These are phyloP conservation scores for Blastobotrys persicus DNA, from an alignment of 1,139 yeast species.

Conservation along the genomic window DNA sequence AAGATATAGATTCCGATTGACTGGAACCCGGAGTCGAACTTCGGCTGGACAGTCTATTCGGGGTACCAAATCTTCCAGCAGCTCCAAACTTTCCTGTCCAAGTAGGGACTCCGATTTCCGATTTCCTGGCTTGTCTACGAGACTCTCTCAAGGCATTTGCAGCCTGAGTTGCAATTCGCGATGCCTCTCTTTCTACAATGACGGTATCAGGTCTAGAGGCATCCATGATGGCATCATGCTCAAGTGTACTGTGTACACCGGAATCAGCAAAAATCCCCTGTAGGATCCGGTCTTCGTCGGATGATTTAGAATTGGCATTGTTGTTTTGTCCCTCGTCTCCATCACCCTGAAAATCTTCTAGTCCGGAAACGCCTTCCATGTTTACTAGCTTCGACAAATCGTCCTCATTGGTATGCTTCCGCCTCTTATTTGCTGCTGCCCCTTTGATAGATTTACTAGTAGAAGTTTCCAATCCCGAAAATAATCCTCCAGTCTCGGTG, in stretches of 20 bases:
- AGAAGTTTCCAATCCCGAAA: conserved; percentile 50
- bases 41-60: not conserved
- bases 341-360: conserved; percentile 49
- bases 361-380: conserved; percentile 54
- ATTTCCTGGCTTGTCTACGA: conserved; percentile 58
- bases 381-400: conserved; percentile 52
- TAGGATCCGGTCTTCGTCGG: conserved; percentile 60
- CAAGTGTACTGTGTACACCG: conserved; percentile 72
- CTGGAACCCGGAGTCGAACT: conserved; percentile 4
- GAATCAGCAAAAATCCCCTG: conserved; percentile 69
- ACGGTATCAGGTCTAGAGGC: conserved; percentile 53
- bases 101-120: conserved; percentile 81
- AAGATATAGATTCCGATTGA: conserved; percentile 18
- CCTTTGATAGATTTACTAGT: conserved; percentile 31
- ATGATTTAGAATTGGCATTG: conserved; percentile 29
- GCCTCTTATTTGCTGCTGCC: conserved; percentile 34
- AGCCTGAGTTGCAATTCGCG: conserved; percentile 72
- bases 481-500: conserved; percentile 62
- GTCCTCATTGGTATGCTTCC: conserved; percentile 41
- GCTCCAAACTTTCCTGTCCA: conserved; percentile 94
- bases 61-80: conserved; percentile 54
- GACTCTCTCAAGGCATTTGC: conserved; percentile 70
- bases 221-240: conserved; percentile 75
- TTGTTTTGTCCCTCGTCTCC: conserved; percentile 37
- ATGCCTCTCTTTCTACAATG: conserved; percentile 72